These are phyloP conservation scores for Sequoiadendron giganteum DNA, from an alignment of 75 land plant species.

Conservation along the genomic window DNA sequence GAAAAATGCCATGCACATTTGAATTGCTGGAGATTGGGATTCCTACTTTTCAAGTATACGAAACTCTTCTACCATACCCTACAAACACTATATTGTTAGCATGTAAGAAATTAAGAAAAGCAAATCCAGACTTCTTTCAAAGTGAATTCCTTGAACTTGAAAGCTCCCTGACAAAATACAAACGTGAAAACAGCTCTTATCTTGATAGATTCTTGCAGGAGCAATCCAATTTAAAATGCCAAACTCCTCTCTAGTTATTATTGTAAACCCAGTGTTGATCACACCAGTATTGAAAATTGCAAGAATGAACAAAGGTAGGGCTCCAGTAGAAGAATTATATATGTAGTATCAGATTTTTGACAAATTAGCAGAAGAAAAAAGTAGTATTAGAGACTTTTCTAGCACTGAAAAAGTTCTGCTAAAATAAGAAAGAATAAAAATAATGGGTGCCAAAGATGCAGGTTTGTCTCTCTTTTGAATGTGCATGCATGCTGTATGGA, in stretches of 20 bases:
- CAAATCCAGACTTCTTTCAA: background rate
- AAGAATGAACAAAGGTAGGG: slow-evolving; percentile 50
- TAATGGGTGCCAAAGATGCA: too few relatives aligned
- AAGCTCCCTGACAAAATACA: background rate
- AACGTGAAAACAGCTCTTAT: slow-evolving; percentile 20
- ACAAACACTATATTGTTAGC: background rate
- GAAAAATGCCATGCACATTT: slow-evolving; percentile 77
- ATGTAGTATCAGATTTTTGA: too few relatives aligned
- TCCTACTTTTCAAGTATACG: slow-evolving; percentile 53
- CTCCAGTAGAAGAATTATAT: too few relatives aligned
- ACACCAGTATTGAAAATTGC: slow-evolving; percentile 82
- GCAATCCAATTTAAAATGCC: slow-evolving; percentile 81
- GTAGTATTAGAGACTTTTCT: too few relatives aligned
- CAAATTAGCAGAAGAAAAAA: too few relatives aligned
- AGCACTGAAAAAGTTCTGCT: too few relatives aligned
- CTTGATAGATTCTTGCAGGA: slow-evolving; percentile 78
- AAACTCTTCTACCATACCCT: slow-evolving; percentile 81
- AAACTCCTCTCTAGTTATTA: slow-evolving; percentile 86
- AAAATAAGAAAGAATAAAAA: too few relatives aligned
- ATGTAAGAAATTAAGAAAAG: background rate
- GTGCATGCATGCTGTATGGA: too few relatives aligned
- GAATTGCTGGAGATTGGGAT: slow-evolving; percentile 36
- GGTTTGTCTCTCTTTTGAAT: too few relatives aligned
- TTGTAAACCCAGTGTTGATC: slow-evolving; percentile 76
- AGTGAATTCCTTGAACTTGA: background rate